Base-by-base conservation (phyloP, 306 rosid genomes). In the Erythrophleum fordii region DNA sequence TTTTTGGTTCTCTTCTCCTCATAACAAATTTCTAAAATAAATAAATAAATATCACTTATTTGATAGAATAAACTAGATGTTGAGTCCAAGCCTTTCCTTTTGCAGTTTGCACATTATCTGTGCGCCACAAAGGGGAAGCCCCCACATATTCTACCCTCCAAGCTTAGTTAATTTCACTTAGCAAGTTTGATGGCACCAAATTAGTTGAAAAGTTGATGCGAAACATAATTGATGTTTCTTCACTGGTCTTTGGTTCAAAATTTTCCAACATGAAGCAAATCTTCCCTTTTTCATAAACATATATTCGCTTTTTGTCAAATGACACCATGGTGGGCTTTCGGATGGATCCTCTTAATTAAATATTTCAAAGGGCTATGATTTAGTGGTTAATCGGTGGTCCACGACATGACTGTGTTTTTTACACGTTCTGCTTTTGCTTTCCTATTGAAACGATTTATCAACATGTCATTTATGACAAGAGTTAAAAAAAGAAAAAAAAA, bases 251-350 rank as follows among this genome's bases (percentile, higher is more conserved):
- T 58, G 80, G 85, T 78, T 85, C 78, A 82, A 79, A 79, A 84
- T 52, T 85, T 83, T 80, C 85, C 82, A 62, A 77, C 85, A 70
- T 34, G 65, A 77, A 85, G 64, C 81, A 78, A 74, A 65, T 79
- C 53, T 28, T 49, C 60, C 78, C 83, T 78, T 22, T 64, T 78
- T 58, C 56, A 45, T 81, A 5, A 82, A 79, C 82, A 82, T 78
- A 77, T 79, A 28, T 48, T 81, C 51, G 77, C 87, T 86, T 86
- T 75, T 44, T 61, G 25, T 64, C 77, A 79, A 86, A 80, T 69
- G 74, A 16, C 80, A 68, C 1, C 78, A 51, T 46, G 42, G 73
- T 26, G 35, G 80, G 16, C 26, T 71, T 81, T 60, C 81, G 61
- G n/a, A 68, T 59, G 69, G 26, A 56, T 79, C 83, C 44, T 65